phyloP scores from a whole-genome alignment of 495 filamentous ascomycete genomes.

The Penicillium psychrofluorescens region DNA sequence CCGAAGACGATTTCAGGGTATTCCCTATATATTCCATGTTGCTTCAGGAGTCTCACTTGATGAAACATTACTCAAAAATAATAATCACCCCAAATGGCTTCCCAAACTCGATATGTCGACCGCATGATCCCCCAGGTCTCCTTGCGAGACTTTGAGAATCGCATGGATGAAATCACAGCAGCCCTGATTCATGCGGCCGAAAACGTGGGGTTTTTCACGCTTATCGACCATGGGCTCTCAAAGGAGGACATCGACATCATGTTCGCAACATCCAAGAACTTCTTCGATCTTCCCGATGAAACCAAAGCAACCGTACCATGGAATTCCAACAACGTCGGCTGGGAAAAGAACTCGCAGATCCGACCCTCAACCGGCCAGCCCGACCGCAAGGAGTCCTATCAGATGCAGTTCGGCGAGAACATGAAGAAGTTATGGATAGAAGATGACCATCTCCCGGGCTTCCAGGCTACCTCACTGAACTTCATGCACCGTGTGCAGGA shows the following conservation, averaged over 20 bases:
- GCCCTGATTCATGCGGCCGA: slow-evolving; percentile 6
- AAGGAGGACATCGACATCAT: too few relatives aligned
- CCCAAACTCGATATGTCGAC: too few relatives aligned
- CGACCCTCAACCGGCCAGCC: slow-evolving; percentile 44
- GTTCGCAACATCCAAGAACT: slow-evolving; percentile 10
- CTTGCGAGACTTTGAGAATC: slow-evolving; percentile 12
- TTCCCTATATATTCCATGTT: too few relatives aligned
- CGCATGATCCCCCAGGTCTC: too few relatives aligned
- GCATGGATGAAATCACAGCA: slow-evolving; percentile 46
- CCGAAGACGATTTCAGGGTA: too few relatives aligned
- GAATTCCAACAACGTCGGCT: slow-evolving; percentile 17
- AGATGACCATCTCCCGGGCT: slow-evolving; percentile 41
- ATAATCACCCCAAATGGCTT: too few relatives aligned
- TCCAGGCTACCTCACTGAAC: slow-evolving; percentile 27
- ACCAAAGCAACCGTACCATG: slow-evolving; percentile 49
- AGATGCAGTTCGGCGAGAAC: slow-evolving; percentile 51
- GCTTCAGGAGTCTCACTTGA: too few relatives aligned
- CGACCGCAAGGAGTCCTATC: slow-evolving; percentile 57
- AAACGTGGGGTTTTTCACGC: slow-evolving; percentile 56
- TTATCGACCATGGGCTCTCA: too few relatives aligned
- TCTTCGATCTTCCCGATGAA: slow-evolving; percentile 49
- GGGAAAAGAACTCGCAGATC: too few relatives aligned
- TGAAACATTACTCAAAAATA: too few relatives aligned
- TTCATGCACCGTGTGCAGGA: slow-evolving; percentile 50
- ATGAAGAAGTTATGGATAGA: slow-evolving; percentile 46